phyloP scores from a whole-genome alignment of 768 basidiomycete genomes.

The Lentinula sp. region DNA sequence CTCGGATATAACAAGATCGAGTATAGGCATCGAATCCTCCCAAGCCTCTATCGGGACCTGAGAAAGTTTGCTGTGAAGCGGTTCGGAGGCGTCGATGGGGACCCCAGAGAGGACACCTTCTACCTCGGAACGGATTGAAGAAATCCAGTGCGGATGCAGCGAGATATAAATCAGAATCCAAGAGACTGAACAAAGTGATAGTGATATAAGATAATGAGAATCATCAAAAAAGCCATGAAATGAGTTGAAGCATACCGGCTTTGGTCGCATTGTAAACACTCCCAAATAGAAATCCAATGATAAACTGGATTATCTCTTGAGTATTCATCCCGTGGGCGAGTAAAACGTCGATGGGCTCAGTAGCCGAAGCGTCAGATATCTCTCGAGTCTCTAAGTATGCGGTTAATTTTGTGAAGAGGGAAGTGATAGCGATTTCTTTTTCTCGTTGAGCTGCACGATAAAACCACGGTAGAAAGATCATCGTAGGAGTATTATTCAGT shows the following conservation, averaged over 20 bases:
- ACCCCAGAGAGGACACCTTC: conserved; percentile 20
- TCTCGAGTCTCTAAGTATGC: conserved; percentile 21
- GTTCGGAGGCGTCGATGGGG: conserved; percentile 16
- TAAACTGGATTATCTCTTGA: conserved; percentile 23
- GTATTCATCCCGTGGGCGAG: conserved; percentile 22
- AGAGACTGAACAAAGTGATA: conserved; percentile 18
- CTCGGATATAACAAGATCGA: conserved; percentile 32
- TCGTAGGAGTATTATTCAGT: conserved; percentile 26
- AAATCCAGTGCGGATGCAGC: conserved; percentile 27
- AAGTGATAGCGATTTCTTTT: conserved; percentile 23
- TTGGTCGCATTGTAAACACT: conserved; percentile 30
- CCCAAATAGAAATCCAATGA: conserved; percentile 28
- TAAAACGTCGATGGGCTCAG: conserved; percentile 29
- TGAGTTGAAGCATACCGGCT: conserved; percentile 17
- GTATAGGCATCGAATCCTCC: conserved; percentile 32
- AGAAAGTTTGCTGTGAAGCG: conserved; percentile 27
- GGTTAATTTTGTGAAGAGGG: conserved; percentile 19
- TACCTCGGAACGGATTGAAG: conserved; percentile 21
- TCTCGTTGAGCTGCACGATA: conserved; percentile 22
- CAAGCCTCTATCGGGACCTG: conserved; percentile 28
- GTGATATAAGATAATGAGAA: not conserved
- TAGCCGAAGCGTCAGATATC: conserved; percentile 15
- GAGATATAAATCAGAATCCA: conserved; percentile 30
- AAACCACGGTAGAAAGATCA: conserved; percentile 28
- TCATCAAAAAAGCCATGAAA: not conserved